These are phyloP conservation scores for Colletotrichum noveboracense DNA, from an alignment of 2,329 filamentous ascomycete genomes.

Conservation along the genomic window DNA sequence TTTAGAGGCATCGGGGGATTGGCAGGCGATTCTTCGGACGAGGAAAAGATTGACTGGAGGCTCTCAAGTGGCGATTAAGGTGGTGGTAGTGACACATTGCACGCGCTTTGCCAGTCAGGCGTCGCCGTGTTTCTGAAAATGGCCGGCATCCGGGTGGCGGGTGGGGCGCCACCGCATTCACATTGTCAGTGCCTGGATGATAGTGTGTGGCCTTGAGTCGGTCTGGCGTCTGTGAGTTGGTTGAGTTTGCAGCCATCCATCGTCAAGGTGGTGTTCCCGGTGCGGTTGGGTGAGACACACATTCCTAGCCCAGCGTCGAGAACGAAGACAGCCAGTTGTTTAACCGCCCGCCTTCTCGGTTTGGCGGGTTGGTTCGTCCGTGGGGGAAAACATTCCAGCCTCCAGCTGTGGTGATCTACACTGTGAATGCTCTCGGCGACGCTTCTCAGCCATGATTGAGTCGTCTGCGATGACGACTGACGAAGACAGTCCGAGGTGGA, in stretches of 20 bases:
- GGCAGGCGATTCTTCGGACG: constrained; percentile 8
- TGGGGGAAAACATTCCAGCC: not conserved
- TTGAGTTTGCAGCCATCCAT: not conserved
- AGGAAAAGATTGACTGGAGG: constrained; percentile 13
- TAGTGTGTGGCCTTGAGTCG: not conserved
- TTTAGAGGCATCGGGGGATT: not conserved
- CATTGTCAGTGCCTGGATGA: not conserved
- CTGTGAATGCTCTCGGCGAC: not conserved
- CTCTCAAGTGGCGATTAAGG: constrained; percentile 11
- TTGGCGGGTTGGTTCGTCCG: not conserved
- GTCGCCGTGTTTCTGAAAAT: not conserved
- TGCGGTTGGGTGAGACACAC: not conserved
- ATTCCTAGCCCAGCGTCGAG: not conserved
- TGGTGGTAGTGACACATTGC: not conserved
- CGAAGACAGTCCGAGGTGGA: not conserved
- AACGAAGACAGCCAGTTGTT: not conserved
- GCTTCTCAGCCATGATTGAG: not conserved
- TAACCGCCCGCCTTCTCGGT: not conserved
- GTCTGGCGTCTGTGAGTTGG: not conserved
- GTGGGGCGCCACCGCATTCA: constrained; percentile 10
- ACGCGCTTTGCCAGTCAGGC: not conserved
- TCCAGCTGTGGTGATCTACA: not conserved
- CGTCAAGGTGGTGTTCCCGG: not conserved
- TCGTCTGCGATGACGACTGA: constrained; percentile 16
- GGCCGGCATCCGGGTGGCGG: not conserved